Evolutionary conservation across 1,284 basidiomycete genomes (phyloP).

Genomic region (Clitocybe nebularis): DNA sequence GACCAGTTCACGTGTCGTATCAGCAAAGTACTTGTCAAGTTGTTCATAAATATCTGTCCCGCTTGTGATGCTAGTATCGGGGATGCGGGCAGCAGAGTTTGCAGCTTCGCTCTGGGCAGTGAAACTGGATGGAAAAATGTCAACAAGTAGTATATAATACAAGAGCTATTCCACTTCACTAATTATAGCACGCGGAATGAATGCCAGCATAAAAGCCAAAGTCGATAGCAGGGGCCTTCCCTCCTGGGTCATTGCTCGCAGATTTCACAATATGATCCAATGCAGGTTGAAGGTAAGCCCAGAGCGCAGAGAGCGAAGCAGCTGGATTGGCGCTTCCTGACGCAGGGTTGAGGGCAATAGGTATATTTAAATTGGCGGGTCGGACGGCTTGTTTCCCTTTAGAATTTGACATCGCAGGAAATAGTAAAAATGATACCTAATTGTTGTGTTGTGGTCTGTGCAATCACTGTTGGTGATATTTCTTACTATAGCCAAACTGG

Average conservation of each 20-base stretch:
- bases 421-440: slow-evolving; percentile 5
- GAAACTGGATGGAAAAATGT: slow-evolving; percentile 48
- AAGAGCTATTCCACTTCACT: slow-evolving; percentile 43
- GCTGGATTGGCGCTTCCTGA: slow-evolving; percentile 70
- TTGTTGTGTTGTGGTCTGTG: background rate
- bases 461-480: background rate
- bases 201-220: slow-evolving; percentile 70
- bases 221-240: slow-evolving; percentile 65
- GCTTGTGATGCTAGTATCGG: slow-evolving; percentile 29
- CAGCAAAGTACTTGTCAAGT: slow-evolving; percentile 61
- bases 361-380: slow-evolving; percentile 11
- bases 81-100: slow-evolving; percentile 23
- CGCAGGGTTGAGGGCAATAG: slow-evolving; percentile 48
- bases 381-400: slow-evolving; percentile 17
- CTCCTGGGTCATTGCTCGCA: slow-evolving; percentile 48
- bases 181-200: slow-evolving; percentile 76
- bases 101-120: slow-evolving; percentile 53
- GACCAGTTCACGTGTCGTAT: slow-evolving; percentile 55
- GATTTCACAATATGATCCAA: slow-evolving; percentile 70
- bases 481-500: background rate
- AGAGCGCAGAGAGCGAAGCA: slow-evolving; percentile 62
- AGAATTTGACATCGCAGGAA: slow-evolving; percentile 12
- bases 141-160: too few relatives aligned
- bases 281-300: slow-evolving; percentile 71
- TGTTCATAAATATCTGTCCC: slow-evolving; percentile 69